Base-by-base conservation (phyloP, 2,329 filamentous ascomycete species). In the Phyllosticta paracitricarpa region DNA sequence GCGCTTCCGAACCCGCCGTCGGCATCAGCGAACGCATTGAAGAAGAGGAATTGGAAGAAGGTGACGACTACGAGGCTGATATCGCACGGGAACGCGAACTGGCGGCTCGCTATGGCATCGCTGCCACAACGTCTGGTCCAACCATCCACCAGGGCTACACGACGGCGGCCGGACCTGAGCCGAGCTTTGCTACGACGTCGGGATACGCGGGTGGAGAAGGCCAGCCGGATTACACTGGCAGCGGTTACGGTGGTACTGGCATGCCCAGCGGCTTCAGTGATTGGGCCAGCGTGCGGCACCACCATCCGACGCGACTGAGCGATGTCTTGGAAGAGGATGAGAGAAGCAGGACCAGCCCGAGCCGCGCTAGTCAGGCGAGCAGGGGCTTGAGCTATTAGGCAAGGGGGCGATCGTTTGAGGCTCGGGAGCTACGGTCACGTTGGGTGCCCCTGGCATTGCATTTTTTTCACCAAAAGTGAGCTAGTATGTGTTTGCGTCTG, bases 61-160 rank as follows among this genome's bases (percentile, higher is more conserved):
- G 57, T 40, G 81, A 84, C 54, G 82, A 84, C 59, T 83, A 81
- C 65, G 81, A 83, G 56, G 80, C 79, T 40, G 80, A 81, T 63
- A 73, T 77, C 2, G 77, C 75, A 8, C 74, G 76, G 8, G 79
- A 81, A 67, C 71, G 75, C n/a, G 76, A 78, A 64, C 77, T 78
- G 59, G 68, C 77, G 26, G 75, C 76, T 54, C 73, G 73, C 54
- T 81, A 81, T 62, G 77, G 77, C 52, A 69, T 72, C 5, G 65
- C 70, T 48, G 66, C 69, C 14, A 35, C 61, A n/a, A 52, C 55
- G 17, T 48, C 40, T 48, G 40, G 40, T 48, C 40, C 40, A n/a
- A 62, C 51, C 55, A 25, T n/a, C n/a, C 48, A 30, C 19, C 54
- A 24, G 4, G 19, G 61, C 24, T 53, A 30, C 14, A 62, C 35